Conservation (phyloP, 2,329 filamentous ascomycete species). For the Ophiostoma himal-ulmi region DNA sequence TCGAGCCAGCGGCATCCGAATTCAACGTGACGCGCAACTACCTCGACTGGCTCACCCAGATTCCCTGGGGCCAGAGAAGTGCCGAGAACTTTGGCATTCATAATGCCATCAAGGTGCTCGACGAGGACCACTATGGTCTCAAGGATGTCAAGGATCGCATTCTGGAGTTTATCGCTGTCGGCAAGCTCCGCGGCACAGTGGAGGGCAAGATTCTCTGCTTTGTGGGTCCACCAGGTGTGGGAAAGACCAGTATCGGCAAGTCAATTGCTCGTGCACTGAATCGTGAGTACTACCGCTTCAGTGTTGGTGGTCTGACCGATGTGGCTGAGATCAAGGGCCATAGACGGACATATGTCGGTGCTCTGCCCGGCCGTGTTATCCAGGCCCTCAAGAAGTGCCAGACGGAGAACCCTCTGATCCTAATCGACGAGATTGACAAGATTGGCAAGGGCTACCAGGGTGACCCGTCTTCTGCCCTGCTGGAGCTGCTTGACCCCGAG, state of each 20-base stretch:
- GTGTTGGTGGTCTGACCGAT: slow-evolving; percentile 91
- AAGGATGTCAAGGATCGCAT: slow-evolving; percentile 99
- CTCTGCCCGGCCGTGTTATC: slow-evolving; percentile 90
- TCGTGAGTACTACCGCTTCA: slow-evolving; percentile 96
- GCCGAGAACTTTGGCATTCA: slow-evolving; percentile 95
- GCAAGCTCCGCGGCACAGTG: slow-evolving; percentile 91
- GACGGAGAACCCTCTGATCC: slow-evolving; percentile 91
- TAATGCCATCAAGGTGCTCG: slow-evolving; percentile 81
- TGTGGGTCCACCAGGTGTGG: slow-evolving; percentile 92
- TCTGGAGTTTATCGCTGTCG: slow-evolving; percentile 94
- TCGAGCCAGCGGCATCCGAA: slow-evolving; percentile 92
- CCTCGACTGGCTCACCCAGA: slow-evolving; percentile 96
- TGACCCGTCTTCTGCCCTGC: slow-evolving; percentile 86
- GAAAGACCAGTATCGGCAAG: slow-evolving; percentile 98
- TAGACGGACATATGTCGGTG: slow-evolving; percentile 90
- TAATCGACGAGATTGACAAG: slow-evolving; percentile 98
- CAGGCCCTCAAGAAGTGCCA: slow-evolving; percentile 98
- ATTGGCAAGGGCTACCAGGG: slow-evolving; percentile 95
- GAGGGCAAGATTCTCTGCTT: slow-evolving; percentile 98
- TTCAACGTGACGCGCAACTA: slow-evolving; percentile 99
- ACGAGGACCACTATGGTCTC: slow-evolving; percentile 93
- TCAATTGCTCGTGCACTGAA: slow-evolving; percentile 93
- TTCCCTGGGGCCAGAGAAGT: slow-evolving; percentile 93
- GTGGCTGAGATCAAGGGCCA: slow-evolving; percentile 99
- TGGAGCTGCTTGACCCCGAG: slow-evolving; percentile 92